A percentile compares a stretch with the other conserved stretches of the same genome.
These are phyloP conservation scores for Parastagonospora nodorum DNA, from an alignment of 2,329 filamentous ascomycete species.

Conservation along the genomic window DNA sequence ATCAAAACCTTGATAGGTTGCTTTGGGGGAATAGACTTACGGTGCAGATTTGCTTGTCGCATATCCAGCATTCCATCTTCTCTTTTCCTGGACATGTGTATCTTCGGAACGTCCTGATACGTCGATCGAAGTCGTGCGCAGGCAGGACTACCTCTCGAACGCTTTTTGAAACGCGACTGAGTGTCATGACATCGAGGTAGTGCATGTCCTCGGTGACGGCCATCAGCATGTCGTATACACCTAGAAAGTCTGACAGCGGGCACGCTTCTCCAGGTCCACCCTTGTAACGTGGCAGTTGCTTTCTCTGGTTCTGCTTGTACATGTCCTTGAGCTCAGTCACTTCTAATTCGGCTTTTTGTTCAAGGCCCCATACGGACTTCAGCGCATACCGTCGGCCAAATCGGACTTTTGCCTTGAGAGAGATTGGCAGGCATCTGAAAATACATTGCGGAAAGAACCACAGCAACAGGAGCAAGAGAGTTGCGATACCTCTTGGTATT, in stretches of 20 bases:
- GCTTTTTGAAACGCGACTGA: slow-evolving; percentile 30
- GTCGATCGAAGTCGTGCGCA: slow-evolving; percentile 15
- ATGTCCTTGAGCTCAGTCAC: slow-evolving; percentile 10
- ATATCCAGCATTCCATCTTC: slow-evolving; percentile 27
- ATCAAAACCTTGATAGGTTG: background rate
- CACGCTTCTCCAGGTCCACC: slow-evolving; percentile 5
- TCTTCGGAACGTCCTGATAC: slow-evolving; percentile 19
- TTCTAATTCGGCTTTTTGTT: slow-evolving; percentile 15
- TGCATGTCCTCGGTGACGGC: slow-evolving; percentile 31
- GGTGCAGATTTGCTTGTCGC: slow-evolving; percentile 24
- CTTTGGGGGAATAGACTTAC: slow-evolving; percentile 6
- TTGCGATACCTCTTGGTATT: slow-evolving; percentile 2
- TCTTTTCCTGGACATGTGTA: slow-evolving; percentile 22
- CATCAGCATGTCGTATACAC: slow-evolving; percentile 38
- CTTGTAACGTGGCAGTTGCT: slow-evolving; percentile 3
- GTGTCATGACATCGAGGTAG: slow-evolving; percentile 29
- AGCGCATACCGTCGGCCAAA: slow-evolving; percentile 16
- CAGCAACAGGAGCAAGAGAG: slow-evolving; percentile 2
- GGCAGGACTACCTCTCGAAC: slow-evolving; percentile 31
- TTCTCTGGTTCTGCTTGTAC: background rate
- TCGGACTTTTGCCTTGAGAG: slow-evolving; percentile 20
- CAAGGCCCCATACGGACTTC: slow-evolving; percentile 19
- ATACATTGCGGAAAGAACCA: slow-evolving; percentile 12
- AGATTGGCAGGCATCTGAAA: slow-evolving; percentile 25
- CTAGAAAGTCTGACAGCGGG: slow-evolving; percentile 30